Conservation (phyloP, 148 eudicot genomes). For the Rhododendron ovatum region DNA sequence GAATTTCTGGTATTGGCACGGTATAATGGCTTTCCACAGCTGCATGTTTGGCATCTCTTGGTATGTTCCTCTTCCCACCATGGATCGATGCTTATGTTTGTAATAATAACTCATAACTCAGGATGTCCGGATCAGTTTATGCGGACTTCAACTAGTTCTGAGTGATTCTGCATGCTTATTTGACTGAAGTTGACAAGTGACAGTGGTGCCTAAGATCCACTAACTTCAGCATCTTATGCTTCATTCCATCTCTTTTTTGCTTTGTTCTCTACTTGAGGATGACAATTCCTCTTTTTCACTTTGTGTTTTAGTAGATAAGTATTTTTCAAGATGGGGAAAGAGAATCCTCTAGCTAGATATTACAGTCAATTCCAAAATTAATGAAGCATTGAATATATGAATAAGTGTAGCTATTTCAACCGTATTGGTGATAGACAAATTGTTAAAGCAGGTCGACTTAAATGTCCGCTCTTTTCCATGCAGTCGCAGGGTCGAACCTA, state of each 20-base stretch:
- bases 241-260: slow-evolving; percentile 6
- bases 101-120: not conserved
- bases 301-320: not conserved
- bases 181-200: slow-evolving; percentile 2
- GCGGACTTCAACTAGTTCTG: not conserved
- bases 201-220: slow-evolving; percentile 16
- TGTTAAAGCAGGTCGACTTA: not conserved
- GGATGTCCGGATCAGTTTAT: not conserved
- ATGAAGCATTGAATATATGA: not conserved
- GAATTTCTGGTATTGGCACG: not conserved
- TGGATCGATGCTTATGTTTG: not conserved
- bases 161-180: not conserved
- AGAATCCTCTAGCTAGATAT: not conserved
- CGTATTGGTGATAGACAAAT: not conserved
- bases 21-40: not conserved
- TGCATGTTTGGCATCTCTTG: not conserved
- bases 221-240: slow-evolving; percentile 24
- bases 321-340: slow-evolving; percentile 3
- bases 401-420: not conserved
- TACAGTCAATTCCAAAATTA: not conserved
- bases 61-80: not conserved
- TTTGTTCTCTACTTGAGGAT: slow-evolving; percentile 26
- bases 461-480: not conserved
- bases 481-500: not conserved
- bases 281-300: slow-evolving; percentile 8